These are phyloP conservation scores for Periconia sp. DNA, from an alignment of 2,329 filamentous ascomycete species.

Conservation along the genomic window DNA sequence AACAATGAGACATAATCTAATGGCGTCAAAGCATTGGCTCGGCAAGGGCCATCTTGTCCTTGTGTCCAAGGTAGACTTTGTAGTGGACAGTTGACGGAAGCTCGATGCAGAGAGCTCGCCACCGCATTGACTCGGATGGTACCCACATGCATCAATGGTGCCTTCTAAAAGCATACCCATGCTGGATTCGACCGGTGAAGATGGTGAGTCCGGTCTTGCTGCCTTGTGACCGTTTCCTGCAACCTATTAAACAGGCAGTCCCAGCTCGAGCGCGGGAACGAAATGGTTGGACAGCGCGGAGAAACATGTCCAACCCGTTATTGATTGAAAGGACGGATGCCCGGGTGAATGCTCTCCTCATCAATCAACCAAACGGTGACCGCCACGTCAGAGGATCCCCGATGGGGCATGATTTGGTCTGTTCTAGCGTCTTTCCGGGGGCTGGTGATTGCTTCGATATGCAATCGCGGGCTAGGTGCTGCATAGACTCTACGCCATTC, in stretches of 20 bases:
- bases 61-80: conserved; percentile 30
- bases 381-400: conserved; percentile 58
- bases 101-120: conserved; percentile 20
- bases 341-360: conserved; percentile 41
- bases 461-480: conserved; percentile 46
- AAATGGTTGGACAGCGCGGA: conserved; percentile 29
- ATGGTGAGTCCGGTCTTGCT: conserved; percentile 31
- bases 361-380: conserved; percentile 47
- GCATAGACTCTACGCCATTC: conserved; percentile 47
- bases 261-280: conserved; percentile 30
- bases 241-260: conserved; percentile 30
- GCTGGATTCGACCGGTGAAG: conserved; percentile 39
- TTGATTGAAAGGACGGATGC: conserved; percentile 42
- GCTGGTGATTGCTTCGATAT: conserved; percentile 49
- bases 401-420: conserved; percentile 50
- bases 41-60: conserved; percentile 23
- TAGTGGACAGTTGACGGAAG: conserved; percentile 25
- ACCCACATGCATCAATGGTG: conserved; percentile 19
- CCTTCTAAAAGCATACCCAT: conserved; percentile 24
- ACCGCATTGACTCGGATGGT: conserved; percentile 22
- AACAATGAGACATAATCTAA: conserved; percentile 33
- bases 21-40: conserved; percentile 31
- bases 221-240: conserved; percentile 37
- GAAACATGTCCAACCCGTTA: conserved; percentile 38
- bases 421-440: conserved; percentile 48